Base-by-base conservation (phyloP, 192 early-diverging fungal species). In the Phlyctochytrium bullatum region DNA sequence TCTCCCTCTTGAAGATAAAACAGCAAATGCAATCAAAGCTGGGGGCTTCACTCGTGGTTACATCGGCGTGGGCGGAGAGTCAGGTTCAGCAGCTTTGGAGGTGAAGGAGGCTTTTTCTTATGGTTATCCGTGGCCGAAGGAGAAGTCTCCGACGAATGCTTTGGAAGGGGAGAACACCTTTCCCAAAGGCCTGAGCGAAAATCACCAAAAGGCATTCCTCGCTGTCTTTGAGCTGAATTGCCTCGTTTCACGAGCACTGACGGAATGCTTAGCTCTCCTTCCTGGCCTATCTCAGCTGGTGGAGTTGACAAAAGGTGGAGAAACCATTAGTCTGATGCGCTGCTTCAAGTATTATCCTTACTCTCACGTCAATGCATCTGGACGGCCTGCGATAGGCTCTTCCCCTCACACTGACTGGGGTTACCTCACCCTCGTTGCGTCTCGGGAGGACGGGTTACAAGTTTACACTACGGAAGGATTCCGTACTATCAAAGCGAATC, bases 21-120 rank as follows among this genome's bases (percentile, higher is more conserved):
- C 30, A 12, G 40, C 61, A 1, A 78, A 75, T 36, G 67, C 76
- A 12, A 73, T 78, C 34, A 67, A 73, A 51, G 64, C 72, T 0
- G 79, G 79, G 0, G 79, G 79, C 3, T 80, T 80, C 52, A 78
- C 76, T 0, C 69, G 79, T 28, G 79, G 79, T 3, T 80, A 80
- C 31, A 71, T 80, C 6, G 73, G 69, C 32, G 52, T 80, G 16
- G 79, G 78, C 24, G 63, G 30, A 0, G 79, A 80, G 60, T 85
- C 83, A 27, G 86, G 86, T 12, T 83, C 81, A 1, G 32, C 71
- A 2, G 76, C 75, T 3, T 73, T 80, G 25, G 86, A 88, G 70
- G 68, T 81, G 24, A 88, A 88, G 69, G 81, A 86, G 65, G 86
- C 78, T 0, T 87, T 88, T 52, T 75, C 72, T 12, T 87, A 85